phyloP scores from a whole-genome alignment of 371 early-diverging fungal species.

The Haplosporangium sp. region DNA sequence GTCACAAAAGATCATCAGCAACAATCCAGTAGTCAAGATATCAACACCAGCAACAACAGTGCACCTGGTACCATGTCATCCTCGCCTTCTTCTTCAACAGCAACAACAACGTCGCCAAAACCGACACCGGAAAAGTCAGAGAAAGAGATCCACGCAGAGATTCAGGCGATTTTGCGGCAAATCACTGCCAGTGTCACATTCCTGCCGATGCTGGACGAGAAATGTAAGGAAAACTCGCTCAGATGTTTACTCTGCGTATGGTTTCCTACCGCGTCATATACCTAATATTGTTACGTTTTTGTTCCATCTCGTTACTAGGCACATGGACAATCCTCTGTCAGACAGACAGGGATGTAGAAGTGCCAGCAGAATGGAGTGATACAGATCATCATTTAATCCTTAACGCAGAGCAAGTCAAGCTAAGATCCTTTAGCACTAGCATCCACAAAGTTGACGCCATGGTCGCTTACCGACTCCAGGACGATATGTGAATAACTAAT shows the following conservation, averaged over 20 bases:
- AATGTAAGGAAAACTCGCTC: constrained; percentile 65
- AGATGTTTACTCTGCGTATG: too few species aligned
- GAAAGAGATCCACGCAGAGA: constrained; percentile 78
- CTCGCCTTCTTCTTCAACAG: not conserved
- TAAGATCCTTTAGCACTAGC: constrained; percentile 85
- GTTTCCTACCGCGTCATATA: not conserved
- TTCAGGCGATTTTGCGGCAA: constrained; percentile 90
- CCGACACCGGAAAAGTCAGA: constrained; percentile 62
- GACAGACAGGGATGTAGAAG: constrained; percentile 87
- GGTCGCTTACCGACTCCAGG: constrained; percentile 81
- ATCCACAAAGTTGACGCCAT: constrained; percentile 86
- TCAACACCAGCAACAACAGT: constrained; percentile 3
- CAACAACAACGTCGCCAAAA: not conserved
- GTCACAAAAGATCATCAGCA: constrained; percentile 38
- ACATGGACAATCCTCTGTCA: constrained; percentile 93
- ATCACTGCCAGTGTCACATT: constrained; percentile 91
- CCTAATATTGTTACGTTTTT: not conserved
- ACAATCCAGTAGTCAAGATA: not conserved
- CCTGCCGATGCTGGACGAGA: constrained; percentile 88
- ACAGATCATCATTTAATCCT: constrained; percentile 80
- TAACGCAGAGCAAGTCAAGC: constrained; percentile 84
- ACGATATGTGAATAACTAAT: constrained; percentile 48
- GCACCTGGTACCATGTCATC: too few species aligned
- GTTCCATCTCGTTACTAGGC: constrained; percentile 32
- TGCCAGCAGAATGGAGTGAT: constrained; percentile 90